Conservation (phyloP, 495 filamentous ascomycete species). For the Melanomma pulvis-pyrius region DNA sequence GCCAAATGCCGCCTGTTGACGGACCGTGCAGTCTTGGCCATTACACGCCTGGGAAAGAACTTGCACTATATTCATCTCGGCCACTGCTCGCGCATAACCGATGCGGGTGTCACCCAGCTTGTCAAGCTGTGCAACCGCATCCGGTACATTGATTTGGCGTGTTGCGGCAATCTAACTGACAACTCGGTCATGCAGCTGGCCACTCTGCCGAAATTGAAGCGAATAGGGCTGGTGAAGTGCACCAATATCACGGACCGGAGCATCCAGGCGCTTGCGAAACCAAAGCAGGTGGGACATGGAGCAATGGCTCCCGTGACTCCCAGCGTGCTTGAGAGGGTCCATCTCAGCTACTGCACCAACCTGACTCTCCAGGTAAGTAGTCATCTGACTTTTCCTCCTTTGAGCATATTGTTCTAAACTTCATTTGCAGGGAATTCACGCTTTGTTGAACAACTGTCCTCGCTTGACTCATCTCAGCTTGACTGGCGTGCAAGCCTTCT, state of each 20-base stretch:
- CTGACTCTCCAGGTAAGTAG: slow-evolving; percentile 73
- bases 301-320: slow-evolving; percentile 53
- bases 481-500: slow-evolving; percentile 86
- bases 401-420: too few species aligned
- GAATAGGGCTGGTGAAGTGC: slow-evolving; percentile 96
- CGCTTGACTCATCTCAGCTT: slow-evolving; percentile 92
- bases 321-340: slow-evolving; percentile 83
- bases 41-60: slow-evolving; percentile 89
- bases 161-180: slow-evolving; percentile 89
- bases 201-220: slow-evolving; percentile 83
- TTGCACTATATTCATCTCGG: slow-evolving; percentile 95
- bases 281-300: slow-evolving; percentile 46
- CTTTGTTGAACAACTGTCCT: slow-evolving; percentile 85
- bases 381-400: neutral
- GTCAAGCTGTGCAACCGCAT: slow-evolving; percentile 90
- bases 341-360: slow-evolving; percentile 92
- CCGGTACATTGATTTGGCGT: slow-evolving; percentile 95
- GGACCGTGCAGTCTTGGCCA: slow-evolving; percentile 82
- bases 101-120: slow-evolving; percentile 78
- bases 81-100: slow-evolving; percentile 89
- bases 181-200: slow-evolving; percentile 82
- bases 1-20: slow-evolving; percentile 94
- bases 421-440: slow-evolving; percentile 76
- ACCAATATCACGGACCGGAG: slow-evolving; percentile 83
- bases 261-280: slow-evolving; percentile 78